Conservation (phyloP, 2,329 filamentous ascomycete species). For the Alternaria gaisen region DNA sequence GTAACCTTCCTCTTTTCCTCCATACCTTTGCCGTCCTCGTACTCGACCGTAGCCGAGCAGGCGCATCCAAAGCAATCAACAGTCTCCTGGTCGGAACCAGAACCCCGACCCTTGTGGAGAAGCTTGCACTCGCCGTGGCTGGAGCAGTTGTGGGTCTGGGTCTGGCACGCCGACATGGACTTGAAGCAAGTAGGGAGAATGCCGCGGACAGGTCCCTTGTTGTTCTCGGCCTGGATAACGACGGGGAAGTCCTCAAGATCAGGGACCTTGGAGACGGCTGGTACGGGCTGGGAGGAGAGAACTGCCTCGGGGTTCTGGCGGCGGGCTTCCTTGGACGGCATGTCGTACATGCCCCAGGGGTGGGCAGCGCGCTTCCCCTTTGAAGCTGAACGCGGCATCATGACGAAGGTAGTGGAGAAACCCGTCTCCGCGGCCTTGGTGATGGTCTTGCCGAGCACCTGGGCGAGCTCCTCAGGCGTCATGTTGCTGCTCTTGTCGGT, state of each 20-base stretch:
- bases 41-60: conserved; percentile 69
- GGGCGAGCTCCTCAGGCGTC: conserved; percentile 23
- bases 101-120: conserved; percentile 62
- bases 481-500: conserved; percentile 33
- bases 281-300: conserved; percentile 38
- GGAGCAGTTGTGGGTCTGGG: conserved; percentile 79
- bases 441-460: conserved; percentile 18
- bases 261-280: conserved; percentile 38
- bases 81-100: conserved; percentile 51
- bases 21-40: conserved; percentile 58
- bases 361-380: conserved; percentile 44
- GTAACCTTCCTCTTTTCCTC: conserved; percentile 64
- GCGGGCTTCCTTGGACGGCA: conserved; percentile 38
- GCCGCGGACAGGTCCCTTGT: conserved; percentile 54
- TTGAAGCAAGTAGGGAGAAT: conserved; percentile 78
- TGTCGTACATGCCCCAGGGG: conserved; percentile 48
- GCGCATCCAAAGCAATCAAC: conserved; percentile 78
- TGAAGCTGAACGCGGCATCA: conserved; percentile 45
- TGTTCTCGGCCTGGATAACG: conserved; percentile 29
- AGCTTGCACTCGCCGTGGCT: conserved; percentile 80
- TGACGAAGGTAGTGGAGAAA: conserved; percentile 48
- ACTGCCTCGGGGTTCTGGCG: conserved; percentile 44
- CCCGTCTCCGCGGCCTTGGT: conserved; percentile 23
- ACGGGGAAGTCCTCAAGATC: conserved; percentile 42
- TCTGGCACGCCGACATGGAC: conserved; percentile 72